These are phyloP conservation scores for Scutellaria minor DNA, from an alignment of 257 asterid species.

Conservation along the genomic window DNA sequence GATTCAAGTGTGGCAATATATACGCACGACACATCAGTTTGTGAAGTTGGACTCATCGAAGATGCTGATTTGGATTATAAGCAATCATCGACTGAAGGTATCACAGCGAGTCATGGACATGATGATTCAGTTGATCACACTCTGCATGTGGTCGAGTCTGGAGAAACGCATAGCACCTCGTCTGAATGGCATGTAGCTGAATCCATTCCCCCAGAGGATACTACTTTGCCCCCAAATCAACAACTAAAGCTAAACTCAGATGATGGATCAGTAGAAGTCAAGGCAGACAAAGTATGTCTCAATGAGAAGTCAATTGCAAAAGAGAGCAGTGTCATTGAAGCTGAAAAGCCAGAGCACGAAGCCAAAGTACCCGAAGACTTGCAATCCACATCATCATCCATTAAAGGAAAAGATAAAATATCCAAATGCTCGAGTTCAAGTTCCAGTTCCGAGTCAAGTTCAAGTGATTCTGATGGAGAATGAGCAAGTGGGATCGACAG, in stretches of 20 bases:
- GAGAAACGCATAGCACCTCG: conserved; percentile 36
- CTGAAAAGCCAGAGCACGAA: conserved; percentile 39
- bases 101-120: not conserved
- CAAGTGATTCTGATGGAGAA: conserved; percentile 62
- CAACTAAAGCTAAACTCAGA: conserved; percentile 35
- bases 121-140: conserved; percentile 34
- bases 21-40: conserved; percentile 36
- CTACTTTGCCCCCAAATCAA: conserved; percentile 28
- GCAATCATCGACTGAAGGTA: no score
- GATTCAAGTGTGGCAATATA: conserved; percentile 29
- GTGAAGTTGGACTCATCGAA: conserved; percentile 41
- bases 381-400: conserved; percentile 34
- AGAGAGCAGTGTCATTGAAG: conserved; percentile 24
- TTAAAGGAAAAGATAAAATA: conserved; percentile 39
- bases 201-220: conserved; percentile 34
- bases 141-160: conserved; percentile 35
- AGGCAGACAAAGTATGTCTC: conserved; percentile 37
- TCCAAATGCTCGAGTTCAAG: conserved; percentile 55
- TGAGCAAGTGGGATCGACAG: conserved; percentile 25
- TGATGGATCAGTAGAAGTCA: conserved; percentile 35
- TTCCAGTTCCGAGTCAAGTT: conserved; percentile 67
- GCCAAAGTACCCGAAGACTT: conserved; percentile 38
- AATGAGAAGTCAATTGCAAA: conserved; percentile 33
- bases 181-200: conserved; percentile 42
- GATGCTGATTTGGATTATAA: conserved; percentile 38